These are phyloP conservation scores for Ajuga chamaepitys DNA, from an alignment of 257 asterid genomes.

Conservation along the genomic window DNA sequence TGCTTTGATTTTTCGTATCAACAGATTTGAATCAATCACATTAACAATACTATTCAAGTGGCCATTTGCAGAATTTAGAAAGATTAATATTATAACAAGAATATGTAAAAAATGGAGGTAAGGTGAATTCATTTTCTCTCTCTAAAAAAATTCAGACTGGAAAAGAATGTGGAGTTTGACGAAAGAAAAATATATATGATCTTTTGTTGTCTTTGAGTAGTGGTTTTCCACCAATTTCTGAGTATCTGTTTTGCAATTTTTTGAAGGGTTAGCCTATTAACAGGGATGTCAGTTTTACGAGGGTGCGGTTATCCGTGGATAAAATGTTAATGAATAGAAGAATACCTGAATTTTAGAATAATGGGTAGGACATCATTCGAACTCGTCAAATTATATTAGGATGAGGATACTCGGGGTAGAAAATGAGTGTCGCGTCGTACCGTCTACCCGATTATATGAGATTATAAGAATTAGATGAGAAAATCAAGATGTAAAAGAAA, in stretches of 20 bases:
- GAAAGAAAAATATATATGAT: background rate
- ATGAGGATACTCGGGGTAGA: no score
- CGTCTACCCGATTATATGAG: no score
- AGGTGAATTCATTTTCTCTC: conserved; percentile 17
- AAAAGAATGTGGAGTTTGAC: background rate
- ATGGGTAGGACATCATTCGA: no score
- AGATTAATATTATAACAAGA: conserved; percentile 16
- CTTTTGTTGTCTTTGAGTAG: background rate
- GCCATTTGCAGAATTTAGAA: conserved; percentile 32
- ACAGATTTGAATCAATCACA: conserved; percentile 42
- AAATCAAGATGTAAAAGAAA: no score
- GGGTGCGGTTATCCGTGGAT: no score
- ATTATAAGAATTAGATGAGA: no score
- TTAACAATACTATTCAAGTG: conserved; percentile 20
- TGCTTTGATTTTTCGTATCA: conserved; percentile 31
- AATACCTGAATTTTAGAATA: no score
- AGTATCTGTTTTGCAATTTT: background rate
- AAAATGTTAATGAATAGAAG: no score
- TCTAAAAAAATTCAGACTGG: no score
- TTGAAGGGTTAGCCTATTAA: background rate
- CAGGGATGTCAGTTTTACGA: no score
- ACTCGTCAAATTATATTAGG: no score
- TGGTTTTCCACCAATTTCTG: conserved; percentile 14
- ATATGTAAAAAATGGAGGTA: conserved; percentile 7
- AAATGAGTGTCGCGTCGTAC: no score